phyloP scores from a whole-genome alignment of 768 basidiomycete genomes.

The Leccinum rimulosum region DNA sequence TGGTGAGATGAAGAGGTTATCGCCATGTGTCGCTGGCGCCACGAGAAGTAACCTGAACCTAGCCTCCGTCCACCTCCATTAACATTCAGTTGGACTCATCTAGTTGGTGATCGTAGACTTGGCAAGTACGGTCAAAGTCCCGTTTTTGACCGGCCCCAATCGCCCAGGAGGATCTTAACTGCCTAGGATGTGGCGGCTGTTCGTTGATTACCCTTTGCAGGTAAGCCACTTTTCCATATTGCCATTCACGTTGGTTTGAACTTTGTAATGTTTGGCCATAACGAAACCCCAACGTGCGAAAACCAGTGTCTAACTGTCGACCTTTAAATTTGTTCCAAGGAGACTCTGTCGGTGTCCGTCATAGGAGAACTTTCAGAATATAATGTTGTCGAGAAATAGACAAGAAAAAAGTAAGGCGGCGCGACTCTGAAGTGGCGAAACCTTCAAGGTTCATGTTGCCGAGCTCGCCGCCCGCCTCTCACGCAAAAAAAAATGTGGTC shows the following conservation, averaged over 20 bases:
- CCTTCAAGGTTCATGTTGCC: not conserved
- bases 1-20: conserved; percentile 1
- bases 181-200: not conserved
- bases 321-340: not conserved
- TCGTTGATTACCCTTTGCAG: conserved; percentile 4
- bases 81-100: not conserved
- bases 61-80: conserved; percentile 2
- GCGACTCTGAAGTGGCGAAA: not conserved
- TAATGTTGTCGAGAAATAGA: not conserved
- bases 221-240: not conserved
- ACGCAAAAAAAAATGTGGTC: conserved; percentile 1
- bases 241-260: not conserved
- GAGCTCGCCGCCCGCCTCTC: not conserved
- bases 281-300: conserved; percentile 1
- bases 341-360: not conserved
- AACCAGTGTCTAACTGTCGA: not conserved
- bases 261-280: not conserved
- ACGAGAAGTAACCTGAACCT: conserved; percentile 1
- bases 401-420: not conserved
- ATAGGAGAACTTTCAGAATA: not conserved
- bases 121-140: not conserved
- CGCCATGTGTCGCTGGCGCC: not conserved
- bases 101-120: not conserved
- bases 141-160: not conserved
- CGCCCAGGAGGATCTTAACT: not conserved